Evolutionary conservation across 495 filamentous ascomycete genomes (phyloP), one percentile per base, ranked within the genome.

Genomic region (Aspergillus cristatus): DNA sequence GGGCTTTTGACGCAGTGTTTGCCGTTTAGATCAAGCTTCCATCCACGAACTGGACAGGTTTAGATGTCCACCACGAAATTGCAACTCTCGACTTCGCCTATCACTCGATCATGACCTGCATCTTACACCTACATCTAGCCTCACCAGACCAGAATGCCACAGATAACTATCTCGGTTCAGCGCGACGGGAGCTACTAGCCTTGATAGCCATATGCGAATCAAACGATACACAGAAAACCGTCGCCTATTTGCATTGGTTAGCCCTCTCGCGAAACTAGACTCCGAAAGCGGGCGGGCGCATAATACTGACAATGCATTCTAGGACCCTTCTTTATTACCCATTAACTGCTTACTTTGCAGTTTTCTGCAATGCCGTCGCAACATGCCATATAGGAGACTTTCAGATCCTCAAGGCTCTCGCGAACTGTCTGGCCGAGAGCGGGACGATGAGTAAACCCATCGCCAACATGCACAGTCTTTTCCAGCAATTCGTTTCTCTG

Each of bases 311-410:
- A 14, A n/a, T n/a, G n/a, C n/a, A n/a, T n/a, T 15, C 10, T 16
- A 49, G 50, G 42, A 49, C 50, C 8, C 35, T 53, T 14, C 34
- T 46, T 11, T 48, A 36, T 22, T 53, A 46, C 34, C 50, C 50
- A 10, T 20, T 43, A 14, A 53, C 50, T 7, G 42, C 50, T 3
- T 46, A 33, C 33, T 41, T 53, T 15, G 40, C 43, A 3, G 28
- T 53, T 11, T 46, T 53, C 28, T 53, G 45, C 34, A 53, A 53
- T 24, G 40, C 40, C 5, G 31, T 53, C 1, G 43, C 40, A 2
- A 46, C 50, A 15, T 43, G 34, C 14, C 31, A 53, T 32, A 32
- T 37, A 2, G 50, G 37, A 11, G 46, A 53, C 34, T 48, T 49
- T 18, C 37, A 43, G n/a, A 43, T 53, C 6, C 33, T 53, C 14